These are phyloP conservation scores for Aspergillus thermomutatus DNA, from an alignment of 2,329 filamentous ascomycete genomes.

Conservation along the genomic window DNA sequence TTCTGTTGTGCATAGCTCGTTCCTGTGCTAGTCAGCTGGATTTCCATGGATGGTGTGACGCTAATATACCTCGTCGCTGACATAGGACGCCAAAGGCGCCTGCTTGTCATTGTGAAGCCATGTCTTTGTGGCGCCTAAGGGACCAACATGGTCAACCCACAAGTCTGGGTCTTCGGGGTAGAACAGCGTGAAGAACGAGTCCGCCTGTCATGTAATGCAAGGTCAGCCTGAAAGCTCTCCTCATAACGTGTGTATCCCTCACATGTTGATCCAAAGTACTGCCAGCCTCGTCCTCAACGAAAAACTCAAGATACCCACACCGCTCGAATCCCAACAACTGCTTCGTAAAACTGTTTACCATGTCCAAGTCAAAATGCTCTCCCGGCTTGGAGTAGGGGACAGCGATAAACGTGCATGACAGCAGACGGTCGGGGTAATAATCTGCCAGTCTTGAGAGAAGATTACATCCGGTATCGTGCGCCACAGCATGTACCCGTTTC, in stretches of 20 bases:
- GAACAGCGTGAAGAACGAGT: constrained; percentile 24
- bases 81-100: constrained; percentile 14
- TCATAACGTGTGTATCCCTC: constrained; percentile 1
- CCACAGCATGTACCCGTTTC: constrained; percentile 18
- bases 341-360: constrained; percentile 18
- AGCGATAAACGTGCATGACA: constrained; percentile 17
- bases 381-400: constrained; percentile 20
- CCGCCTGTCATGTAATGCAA: constrained; percentile 1
- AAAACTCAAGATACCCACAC: constrained; percentile 24
- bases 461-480: constrained; percentile 24
- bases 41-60: neutral
- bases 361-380: constrained; percentile 18
- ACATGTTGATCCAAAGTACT: constrained; percentile 22
- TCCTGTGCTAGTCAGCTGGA: constrained; percentile 12
- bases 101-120: constrained; percentile 19
- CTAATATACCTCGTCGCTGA: constrained; percentile 17
- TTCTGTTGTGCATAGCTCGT: constrained; percentile 15
- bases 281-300: constrained; percentile 11
- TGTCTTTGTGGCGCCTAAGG: constrained; percentile 16
- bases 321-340: constrained; percentile 18
- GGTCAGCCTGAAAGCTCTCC: constrained; percentile 1
- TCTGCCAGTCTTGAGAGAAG: constrained; percentile 25
- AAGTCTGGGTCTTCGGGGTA: constrained; percentile 18
- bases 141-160: constrained; percentile 19
- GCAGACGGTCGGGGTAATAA: constrained; percentile 18